Evolutionary conservation across 2,329 filamentous ascomycete species (phyloP).

Genomic region (Beauveria pseudobassiana): DNA sequence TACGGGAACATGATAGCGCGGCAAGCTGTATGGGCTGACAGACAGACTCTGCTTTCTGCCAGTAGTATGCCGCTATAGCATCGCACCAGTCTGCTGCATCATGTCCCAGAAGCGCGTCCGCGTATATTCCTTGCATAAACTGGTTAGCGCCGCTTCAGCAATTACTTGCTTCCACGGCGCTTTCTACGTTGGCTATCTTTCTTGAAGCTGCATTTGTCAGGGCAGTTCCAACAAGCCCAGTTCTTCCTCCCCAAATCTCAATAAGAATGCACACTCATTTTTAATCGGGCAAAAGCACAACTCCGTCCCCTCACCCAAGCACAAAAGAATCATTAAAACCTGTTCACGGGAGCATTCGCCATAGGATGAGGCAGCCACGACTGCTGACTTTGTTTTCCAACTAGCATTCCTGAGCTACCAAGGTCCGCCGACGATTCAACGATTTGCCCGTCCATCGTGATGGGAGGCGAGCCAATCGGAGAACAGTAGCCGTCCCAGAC

Average conservation of each 20-base stretch:
- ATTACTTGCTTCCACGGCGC: neutral
- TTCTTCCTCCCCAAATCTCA: neutral
- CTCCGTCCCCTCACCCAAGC: neutral
- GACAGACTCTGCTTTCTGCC: neutral
- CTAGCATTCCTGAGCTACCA: conserved; percentile 7
- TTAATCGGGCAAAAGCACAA: neutral
- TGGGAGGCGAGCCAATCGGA: neutral
- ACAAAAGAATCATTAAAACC: conserved; percentile 1
- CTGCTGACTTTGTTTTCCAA: neutral
- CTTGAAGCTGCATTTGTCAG: neutral
- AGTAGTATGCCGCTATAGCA: neutral
- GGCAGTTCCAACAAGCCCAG: neutral
- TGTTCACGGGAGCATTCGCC: neutral
- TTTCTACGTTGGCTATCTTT: neutral
- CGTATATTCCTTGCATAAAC: neutral
- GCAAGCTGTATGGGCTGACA: neutral
- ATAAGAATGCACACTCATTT: neutral
- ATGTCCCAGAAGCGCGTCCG: neutral
- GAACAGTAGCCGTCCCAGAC: neutral
- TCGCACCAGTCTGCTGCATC: neutral
- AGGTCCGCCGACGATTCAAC: neutral
- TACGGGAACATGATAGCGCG: neutral
- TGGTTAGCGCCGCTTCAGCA: neutral
- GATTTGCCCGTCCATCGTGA: neutral
- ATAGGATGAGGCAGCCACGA: neutral